phyloP scores from a whole-genome alignment of 352 stramenopile genomes.

The Globisporangium okanoganense region DNA sequence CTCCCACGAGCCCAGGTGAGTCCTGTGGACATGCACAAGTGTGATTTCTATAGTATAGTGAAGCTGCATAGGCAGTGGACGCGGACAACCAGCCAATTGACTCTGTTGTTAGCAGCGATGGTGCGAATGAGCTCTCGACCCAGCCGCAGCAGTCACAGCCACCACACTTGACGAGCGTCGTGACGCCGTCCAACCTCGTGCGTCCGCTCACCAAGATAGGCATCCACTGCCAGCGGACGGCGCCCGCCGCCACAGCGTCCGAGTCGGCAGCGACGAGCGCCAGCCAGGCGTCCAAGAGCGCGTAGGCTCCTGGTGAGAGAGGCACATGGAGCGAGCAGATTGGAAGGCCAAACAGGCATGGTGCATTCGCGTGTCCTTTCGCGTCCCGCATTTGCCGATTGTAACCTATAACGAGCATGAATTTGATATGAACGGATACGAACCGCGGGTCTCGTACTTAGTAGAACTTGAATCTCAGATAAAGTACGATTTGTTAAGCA shows the following conservation, averaged over 20 bases:
- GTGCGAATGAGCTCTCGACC: neutral
- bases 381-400: neutral
- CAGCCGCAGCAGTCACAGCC: neutral
- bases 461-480: too few species aligned
- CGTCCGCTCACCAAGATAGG: constrained; percentile 58
- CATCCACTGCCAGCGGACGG: constrained; percentile 21
- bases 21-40: neutral
- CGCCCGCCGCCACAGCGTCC: neutral
- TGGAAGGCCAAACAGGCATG: too few species aligned
- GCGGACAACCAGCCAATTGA: neutral
- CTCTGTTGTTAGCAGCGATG: neutral
- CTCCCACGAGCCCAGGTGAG: constrained; percentile 45
- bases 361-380: neutral
- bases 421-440: neutral
- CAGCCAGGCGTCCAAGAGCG: constrained; percentile 6
- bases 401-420: constrained; percentile 2
- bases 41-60: neutral
- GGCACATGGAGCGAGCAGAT: neutral
- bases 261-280: neutral
- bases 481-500: too few species aligned
- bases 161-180: constrained; percentile 9
- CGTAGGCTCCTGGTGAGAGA: neutral
- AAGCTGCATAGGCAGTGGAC: neutral
- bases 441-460: neutral
- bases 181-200: constrained; percentile 57